These are phyloP conservation scores for Fusarium nodosum DNA, from an alignment of 2,329 filamentous ascomycete species.

Conservation along the genomic window DNA sequence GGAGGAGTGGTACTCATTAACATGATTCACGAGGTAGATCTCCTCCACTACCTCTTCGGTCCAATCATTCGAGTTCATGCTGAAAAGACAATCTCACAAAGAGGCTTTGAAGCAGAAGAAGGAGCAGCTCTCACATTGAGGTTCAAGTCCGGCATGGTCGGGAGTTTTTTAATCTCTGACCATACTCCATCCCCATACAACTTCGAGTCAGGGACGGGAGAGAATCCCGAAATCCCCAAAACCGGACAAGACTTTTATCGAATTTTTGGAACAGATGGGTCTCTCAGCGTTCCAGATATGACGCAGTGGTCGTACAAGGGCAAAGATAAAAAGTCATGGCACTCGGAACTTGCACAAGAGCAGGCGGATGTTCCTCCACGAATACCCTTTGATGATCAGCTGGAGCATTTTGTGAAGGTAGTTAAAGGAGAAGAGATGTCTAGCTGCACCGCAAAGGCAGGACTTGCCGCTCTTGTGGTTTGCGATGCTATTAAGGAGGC, in stretches of 20 bases:
- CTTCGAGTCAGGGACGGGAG: constrained; percentile 70
- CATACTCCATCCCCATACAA: constrained; percentile 64
- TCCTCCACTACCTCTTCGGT: constrained; percentile 69
- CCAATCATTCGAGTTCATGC: constrained; percentile 66
- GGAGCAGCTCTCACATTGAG: constrained; percentile 66
- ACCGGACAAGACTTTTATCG: constrained; percentile 63
- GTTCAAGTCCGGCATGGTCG: constrained; percentile 67
- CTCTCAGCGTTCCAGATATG: constrained; percentile 68
- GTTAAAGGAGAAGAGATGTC: constrained; percentile 59
- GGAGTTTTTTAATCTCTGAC: constrained; percentile 69
- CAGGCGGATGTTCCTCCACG: constrained; percentile 38
- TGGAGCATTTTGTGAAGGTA: constrained; percentile 65
- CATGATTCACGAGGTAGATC: constrained; percentile 71
- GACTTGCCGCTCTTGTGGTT: constrained; percentile 64
- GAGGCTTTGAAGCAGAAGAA: constrained; percentile 66
- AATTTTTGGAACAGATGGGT: constrained; percentile 66
- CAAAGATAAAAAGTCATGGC: constrained; percentile 58
- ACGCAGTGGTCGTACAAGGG: constrained; percentile 61
- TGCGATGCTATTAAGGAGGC: constrained; percentile 65
- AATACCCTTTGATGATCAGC: constrained; percentile 65
- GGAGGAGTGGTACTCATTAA: constrained; percentile 69
- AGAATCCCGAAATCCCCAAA: constrained; percentile 67
- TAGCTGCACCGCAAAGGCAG: constrained; percentile 63
- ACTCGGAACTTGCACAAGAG: constrained; percentile 53
- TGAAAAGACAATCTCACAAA: constrained; percentile 60